phyloP scores from a whole-genome alignment of 2,329 filamentous ascomycete species.

The Lasiodiplodia theobromae region DNA sequence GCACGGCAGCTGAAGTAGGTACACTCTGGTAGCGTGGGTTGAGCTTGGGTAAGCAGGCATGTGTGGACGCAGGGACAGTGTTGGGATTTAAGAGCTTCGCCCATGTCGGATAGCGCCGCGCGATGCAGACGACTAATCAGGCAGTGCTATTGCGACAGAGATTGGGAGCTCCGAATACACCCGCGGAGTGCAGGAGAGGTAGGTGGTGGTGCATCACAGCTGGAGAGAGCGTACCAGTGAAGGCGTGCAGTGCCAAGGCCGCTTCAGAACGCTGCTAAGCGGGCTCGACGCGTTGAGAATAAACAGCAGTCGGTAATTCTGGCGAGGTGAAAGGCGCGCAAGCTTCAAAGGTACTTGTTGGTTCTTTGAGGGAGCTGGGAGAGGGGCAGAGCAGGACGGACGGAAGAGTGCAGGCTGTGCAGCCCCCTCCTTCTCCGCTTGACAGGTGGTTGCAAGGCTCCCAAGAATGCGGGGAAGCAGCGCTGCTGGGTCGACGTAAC shows the following conservation, averaged over 20 bases:
- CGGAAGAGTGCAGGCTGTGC: background rate
- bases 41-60: constrained; percentile 21
- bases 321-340: background rate
- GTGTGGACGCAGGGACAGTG: constrained; percentile 22
- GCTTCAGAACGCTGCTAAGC: background rate
- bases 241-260: constrained; percentile 11
- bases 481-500: constrained; percentile 18
- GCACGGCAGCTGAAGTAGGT: constrained; percentile 16
- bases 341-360: background rate
- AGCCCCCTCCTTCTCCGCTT: constrained; percentile 21
- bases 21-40: constrained; percentile 2
- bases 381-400: background rate
- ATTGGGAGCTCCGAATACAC: constrained; percentile 5
- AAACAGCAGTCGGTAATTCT: background rate
- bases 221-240: constrained; percentile 14
- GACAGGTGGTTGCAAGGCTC: background rate
- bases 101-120: constrained; percentile 7
- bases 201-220: background rate
- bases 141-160: background rate
- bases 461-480: constrained; percentile 20
- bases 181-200: background rate
- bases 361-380: background rate
- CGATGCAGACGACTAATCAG: background rate
- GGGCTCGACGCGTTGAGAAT: background rate
- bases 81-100: constrained; percentile 22